phyloP scores from a whole-genome alignment of 495 filamentous ascomycete species.

The Polyplosphaeria fusca region DNA sequence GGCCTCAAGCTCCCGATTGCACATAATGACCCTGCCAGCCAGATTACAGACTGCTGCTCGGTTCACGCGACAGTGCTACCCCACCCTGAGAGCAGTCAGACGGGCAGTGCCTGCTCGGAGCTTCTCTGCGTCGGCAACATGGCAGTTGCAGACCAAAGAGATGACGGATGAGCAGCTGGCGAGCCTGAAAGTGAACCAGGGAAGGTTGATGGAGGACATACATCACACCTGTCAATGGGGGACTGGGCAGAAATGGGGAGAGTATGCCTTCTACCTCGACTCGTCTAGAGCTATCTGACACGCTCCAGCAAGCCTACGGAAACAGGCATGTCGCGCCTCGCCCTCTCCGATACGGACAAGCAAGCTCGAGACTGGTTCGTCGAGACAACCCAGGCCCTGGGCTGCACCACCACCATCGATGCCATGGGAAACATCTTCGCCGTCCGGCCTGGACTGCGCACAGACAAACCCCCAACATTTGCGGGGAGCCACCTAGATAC shows the following conservation, averaged over 20 bases:
- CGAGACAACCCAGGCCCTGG: constrained; percentile 58
- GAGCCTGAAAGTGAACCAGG: constrained; percentile 55
- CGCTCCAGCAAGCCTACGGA: constrained; percentile 52
- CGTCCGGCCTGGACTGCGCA: constrained; percentile 56
- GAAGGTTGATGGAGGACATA: constrained; percentile 58
- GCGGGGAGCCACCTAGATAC: constrained; percentile 76
- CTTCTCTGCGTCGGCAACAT: constrained; percentile 12
- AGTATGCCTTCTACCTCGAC: constrained; percentile 45
- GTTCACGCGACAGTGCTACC: not conserved
- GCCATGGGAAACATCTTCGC: constrained; percentile 74
- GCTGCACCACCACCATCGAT: constrained; percentile 61
- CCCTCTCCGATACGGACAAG: constrained; percentile 69
- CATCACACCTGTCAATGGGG: constrained; percentile 70
- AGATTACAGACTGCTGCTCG: constrained; percentile 2
- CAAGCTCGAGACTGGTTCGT: constrained; percentile 74
- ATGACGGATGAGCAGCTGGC: constrained; percentile 38
- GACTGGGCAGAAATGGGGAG: constrained; percentile 60
- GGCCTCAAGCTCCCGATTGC: not conserved
- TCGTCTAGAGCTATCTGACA: not conserved
- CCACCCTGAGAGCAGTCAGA: not conserved
- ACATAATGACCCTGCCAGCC: constrained; percentile 1
- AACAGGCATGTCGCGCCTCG: constrained; percentile 64
- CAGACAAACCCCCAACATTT: constrained; percentile 59
- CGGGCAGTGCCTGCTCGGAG: not conserved
- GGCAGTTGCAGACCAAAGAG: constrained; percentile 36